Conservation (phyloP, 2,329 filamentous ascomycete species). For the Lasiodiplodia theobromae region DNA sequence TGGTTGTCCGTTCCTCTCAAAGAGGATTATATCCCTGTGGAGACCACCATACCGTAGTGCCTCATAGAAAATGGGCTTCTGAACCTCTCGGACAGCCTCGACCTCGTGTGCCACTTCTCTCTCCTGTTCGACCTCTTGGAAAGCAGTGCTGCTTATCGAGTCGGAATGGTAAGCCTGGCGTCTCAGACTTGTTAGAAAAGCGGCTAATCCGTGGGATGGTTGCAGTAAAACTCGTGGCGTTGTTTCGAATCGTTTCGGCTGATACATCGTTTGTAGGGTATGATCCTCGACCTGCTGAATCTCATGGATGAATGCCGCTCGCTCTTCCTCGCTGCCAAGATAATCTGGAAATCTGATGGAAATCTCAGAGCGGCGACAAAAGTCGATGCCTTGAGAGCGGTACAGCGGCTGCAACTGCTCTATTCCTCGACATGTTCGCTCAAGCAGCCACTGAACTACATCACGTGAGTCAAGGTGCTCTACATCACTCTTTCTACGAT, state of each 20-base stretch:
- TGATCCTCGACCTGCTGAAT: conserved; percentile 63
- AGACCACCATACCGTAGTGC: conserved; percentile 56
- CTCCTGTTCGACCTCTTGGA: conserved; percentile 67
- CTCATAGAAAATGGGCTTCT: conserved; percentile 53
- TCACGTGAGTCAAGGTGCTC: conserved; percentile 55
- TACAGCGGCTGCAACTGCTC: conserved; percentile 67
- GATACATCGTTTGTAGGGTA: conserved; percentile 66
- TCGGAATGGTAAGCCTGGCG: no score
- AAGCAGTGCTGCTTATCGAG: no score
- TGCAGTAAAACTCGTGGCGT: conserved; percentile 23
- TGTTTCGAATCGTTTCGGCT: conserved; percentile 36
- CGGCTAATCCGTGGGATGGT: conserved; percentile 21
- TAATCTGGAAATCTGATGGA: conserved; percentile 52
- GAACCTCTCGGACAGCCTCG: conserved; percentile 62
- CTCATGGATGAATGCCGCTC: conserved; percentile 50
- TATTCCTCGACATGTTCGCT: conserved; percentile 67
- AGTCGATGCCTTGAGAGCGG: conserved; percentile 66
- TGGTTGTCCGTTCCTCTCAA: conserved; percentile 56
- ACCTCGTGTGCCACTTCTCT: conserved; percentile 66
- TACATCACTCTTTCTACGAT: conserved; percentile 40
- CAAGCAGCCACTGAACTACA: conserved; percentile 67
- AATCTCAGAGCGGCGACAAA: conserved; percentile 63
- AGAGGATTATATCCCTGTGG: conserved; percentile 57
- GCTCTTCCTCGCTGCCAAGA: conserved; percentile 44
- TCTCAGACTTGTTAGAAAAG: conserved; percentile 46